Percentiles rank a stretch among this genome's conserved stretches.
phyloP scores from a whole-genome alignment of 2,329 filamentous ascomycete genomes.

The Xylaria sp. region DNA sequence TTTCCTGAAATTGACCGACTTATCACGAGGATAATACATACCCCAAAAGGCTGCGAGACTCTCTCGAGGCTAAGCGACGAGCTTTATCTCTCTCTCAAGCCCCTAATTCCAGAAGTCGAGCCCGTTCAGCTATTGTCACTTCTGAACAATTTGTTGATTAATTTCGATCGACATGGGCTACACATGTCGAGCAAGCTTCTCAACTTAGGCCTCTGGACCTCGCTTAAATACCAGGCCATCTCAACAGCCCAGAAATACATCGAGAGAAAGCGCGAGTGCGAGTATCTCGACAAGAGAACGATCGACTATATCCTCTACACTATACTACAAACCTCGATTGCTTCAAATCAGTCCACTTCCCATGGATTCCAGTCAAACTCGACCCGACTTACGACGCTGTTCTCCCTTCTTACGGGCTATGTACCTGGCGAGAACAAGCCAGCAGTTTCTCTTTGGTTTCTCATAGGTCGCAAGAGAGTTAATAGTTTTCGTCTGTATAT shows the following conservation, averaged over 20 bases:
- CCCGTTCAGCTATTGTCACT: slow-evolving; percentile 48
- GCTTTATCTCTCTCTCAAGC: slow-evolving; percentile 16
- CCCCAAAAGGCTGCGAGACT: slow-evolving; percentile 35
- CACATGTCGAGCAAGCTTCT: slow-evolving; percentile 47
- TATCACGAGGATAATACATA: slow-evolving; percentile 37
- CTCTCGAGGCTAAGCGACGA: slow-evolving; percentile 24
- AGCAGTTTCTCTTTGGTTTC: slow-evolving; percentile 28
- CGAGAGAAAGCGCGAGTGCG: slow-evolving; percentile 10
- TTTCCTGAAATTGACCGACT: slow-evolving; percentile 45
- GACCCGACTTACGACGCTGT: slow-evolving; percentile 36
- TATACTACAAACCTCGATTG: slow-evolving; percentile 8
- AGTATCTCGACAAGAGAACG: background rate
- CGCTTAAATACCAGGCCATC: slow-evolving; percentile 40
- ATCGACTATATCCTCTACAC: slow-evolving; percentile 9
- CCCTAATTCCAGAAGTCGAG: slow-evolving; percentile 32
- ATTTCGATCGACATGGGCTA: slow-evolving; percentile 43
- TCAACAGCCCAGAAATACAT: slow-evolving; percentile 38
- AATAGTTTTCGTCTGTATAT: slow-evolving; percentile 33
- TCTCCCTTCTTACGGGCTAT: slow-evolving; percentile 44
- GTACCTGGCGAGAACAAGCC: slow-evolving; percentile 28
- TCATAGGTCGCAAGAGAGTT: slow-evolving; percentile 6
- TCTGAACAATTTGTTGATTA: slow-evolving; percentile 55
- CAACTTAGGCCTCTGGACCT: slow-evolving; percentile 48
- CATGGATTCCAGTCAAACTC: background rate
- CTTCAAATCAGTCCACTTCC: background rate